Evolutionary conservation across 1,284 basidiomycete species (phyloP).

Genomic region (Inonotus hispidus): DNA sequence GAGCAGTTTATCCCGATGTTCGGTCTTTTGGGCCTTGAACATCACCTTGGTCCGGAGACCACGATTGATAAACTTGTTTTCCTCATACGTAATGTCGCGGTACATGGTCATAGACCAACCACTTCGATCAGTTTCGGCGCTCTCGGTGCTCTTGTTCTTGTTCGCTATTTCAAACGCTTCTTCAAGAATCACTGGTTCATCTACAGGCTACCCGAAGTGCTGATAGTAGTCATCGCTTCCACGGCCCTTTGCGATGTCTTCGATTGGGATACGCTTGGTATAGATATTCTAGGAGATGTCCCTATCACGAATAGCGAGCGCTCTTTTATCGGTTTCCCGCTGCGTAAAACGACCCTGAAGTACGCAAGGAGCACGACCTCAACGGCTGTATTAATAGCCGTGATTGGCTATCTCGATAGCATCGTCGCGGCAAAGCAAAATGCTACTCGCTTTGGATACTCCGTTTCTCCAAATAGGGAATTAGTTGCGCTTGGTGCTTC

Average conservation of each 20-base stretch:
- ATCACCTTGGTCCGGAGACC: slow-evolving; percentile 25
- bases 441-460: slow-evolving; percentile 75
- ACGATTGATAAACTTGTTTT: slow-evolving; percentile 56
- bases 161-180: slow-evolving; percentile 48
- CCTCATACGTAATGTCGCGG: slow-evolving; percentile 58
- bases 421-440: slow-evolving; percentile 89
- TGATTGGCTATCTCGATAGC: slow-evolving; percentile 77
- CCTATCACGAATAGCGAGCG: slow-evolving; percentile 54
- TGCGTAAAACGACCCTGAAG: slow-evolving; percentile 52
- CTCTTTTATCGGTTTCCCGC: slow-evolving; percentile 59
- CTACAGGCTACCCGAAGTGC: slow-evolving; percentile 81
- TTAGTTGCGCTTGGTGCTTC: slow-evolving; percentile 81
- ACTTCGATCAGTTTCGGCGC: slow-evolving; percentile 68
- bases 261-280: slow-evolving; percentile 72
- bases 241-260: slow-evolving; percentile 74
- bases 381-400: slow-evolving; percentile 69
- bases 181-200: slow-evolving; percentile 60
- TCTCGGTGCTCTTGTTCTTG: slow-evolving; percentile 57
- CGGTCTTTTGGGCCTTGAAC: slow-evolving; percentile 32
- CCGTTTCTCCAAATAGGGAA: slow-evolving; percentile 89
- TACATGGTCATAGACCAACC: slow-evolving; percentile 58
- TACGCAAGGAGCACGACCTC: slow-evolving; percentile 73
- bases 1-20: slow-evolving; percentile 38
- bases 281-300: slow-evolving; percentile 78
- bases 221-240: slow-evolving; percentile 69